Evolutionary conservation across 768 basidiomycete genomes (phyloP).

Genomic region (Leccinum boreale): DNA sequence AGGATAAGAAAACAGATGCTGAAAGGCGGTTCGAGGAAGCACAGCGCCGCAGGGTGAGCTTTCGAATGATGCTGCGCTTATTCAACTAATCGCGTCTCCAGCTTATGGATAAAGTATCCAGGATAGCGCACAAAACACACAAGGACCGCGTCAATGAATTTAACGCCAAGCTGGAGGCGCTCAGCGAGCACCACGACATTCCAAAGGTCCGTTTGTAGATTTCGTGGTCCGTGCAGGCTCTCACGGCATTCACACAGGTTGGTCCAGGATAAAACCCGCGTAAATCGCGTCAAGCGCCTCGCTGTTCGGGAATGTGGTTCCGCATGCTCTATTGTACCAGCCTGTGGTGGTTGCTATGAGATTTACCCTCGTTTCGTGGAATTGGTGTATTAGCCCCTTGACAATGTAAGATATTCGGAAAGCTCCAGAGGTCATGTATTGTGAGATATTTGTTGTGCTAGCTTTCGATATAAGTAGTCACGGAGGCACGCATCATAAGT

Average conservation of each 20-base stretch:
- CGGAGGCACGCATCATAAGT: constrained; percentile 33
- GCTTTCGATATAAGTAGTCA: constrained; percentile 38
- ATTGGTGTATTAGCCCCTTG: constrained; percentile 22
- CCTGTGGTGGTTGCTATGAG: constrained; percentile 19
- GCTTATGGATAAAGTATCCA: constrained; percentile 73
- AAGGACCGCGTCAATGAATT: constrained; percentile 93
- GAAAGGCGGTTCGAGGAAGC: constrained; percentile 85
- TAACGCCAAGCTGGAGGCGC: constrained; percentile 78
- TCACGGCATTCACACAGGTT: constrained; percentile 49
- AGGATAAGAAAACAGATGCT: constrained; percentile 75
- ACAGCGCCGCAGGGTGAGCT: constrained; percentile 74
- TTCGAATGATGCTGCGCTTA: background rate
- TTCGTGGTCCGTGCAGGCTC: constrained; percentile 28
- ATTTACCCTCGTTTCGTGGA: constrained; percentile 10
- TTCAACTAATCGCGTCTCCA: constrained; percentile 29
- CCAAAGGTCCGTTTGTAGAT: constrained; percentile 61
- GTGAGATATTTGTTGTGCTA: constrained; percentile 33
- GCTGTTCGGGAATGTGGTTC: constrained; percentile 3
- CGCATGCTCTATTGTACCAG: constrained; percentile 11
- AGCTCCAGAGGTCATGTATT: constrained; percentile 29
- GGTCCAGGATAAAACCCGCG: constrained; percentile 71
- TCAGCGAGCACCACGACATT: constrained; percentile 94
- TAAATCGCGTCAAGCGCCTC: constrained; percentile 30
- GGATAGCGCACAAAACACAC: constrained; percentile 80
- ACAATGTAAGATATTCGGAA: constrained; percentile 26